Percentiles rank a stretch among this genome's conserved stretches.
phyloP scores from a whole-genome alignment of 371 early-diverging fungal genomes.

The Syncephalastrum monosporum region DNA sequence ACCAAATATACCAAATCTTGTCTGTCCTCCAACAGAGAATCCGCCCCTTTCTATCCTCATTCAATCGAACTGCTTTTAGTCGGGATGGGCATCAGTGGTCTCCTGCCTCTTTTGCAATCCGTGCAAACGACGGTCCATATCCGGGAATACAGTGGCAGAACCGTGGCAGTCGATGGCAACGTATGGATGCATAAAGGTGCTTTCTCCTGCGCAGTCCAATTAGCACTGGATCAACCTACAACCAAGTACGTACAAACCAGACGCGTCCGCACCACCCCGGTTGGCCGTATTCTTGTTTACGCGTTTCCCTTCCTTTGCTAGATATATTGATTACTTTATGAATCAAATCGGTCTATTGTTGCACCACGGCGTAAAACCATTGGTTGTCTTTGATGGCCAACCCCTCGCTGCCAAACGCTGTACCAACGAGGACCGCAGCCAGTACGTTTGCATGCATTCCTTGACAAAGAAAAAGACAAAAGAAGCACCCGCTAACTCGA shows the following conservation, averaged over 20 bases:
- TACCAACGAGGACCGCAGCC: slow-evolving; percentile 74
- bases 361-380: slow-evolving; percentile 73
- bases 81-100: slow-evolving; percentile 85
- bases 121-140: slow-evolving; percentile 69
- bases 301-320: slow-evolving; percentile 26
- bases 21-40: too few species aligned
- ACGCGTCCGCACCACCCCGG: not conserved
- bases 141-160: slow-evolving; percentile 63
- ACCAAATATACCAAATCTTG: too few species aligned
- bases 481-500: too few species aligned
- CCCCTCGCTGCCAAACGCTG: slow-evolving; percentile 79
- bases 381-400: slow-evolving; percentile 98
- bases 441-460: slow-evolving; percentile 25
- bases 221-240: slow-evolving; percentile 50
- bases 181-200: slow-evolving; percentile 92
- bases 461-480: too few species aligned
- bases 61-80: too few species aligned
- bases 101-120: slow-evolving; percentile 76
- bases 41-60: too few species aligned
- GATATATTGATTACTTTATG: slow-evolving; percentile 80
- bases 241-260: slow-evolving; percentile 8
- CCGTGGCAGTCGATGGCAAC: slow-evolving; percentile 90
- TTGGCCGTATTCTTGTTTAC: not conserved
- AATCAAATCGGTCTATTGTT: slow-evolving; percentile 67
- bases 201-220: slow-evolving; percentile 76